A percentile compares a stretch with the other conserved stretches of the same genome.
These are phyloP conservation scores for Alternaria brassicae DNA, from an alignment of 2,329 filamentous ascomycete genomes.

Conservation along the genomic window DNA sequence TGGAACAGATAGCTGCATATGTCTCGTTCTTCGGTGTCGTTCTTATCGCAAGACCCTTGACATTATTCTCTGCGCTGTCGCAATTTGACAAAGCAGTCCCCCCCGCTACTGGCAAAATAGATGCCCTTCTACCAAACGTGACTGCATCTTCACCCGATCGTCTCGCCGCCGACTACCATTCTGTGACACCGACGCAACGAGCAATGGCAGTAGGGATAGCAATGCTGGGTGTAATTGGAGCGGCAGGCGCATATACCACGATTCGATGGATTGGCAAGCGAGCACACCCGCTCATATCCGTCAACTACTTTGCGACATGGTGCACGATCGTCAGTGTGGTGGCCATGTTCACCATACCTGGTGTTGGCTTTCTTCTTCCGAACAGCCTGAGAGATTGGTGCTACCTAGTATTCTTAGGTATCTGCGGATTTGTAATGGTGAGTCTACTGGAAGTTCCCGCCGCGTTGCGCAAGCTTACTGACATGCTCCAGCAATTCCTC, in stretches of 20 bases:
- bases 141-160: constrained; percentile 26
- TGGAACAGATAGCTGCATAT: constrained; percentile 77
- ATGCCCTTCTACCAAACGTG: constrained; percentile 39
- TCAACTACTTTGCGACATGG: constrained; percentile 81
- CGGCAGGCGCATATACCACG: constrained; percentile 74
- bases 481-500: constrained; percentile 69
- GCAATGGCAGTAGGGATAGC: constrained; percentile 74
- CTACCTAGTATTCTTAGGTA: constrained; percentile 71
- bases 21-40: constrained; percentile 81
- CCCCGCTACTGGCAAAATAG: constrained; percentile 43
- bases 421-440: constrained; percentile 77
- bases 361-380: constrained; percentile 65
- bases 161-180: constrained; percentile 50
- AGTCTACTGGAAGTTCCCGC: constrained; percentile 6
- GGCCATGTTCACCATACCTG: constrained; percentile 64
- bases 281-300: constrained; percentile 81
- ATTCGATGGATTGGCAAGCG: constrained; percentile 82
- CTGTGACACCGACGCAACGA: constrained; percentile 68
- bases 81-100: constrained; percentile 31
- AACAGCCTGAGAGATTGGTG: constrained; percentile 66
- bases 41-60: constrained; percentile 77
- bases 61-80: constrained; percentile 57
- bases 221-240: constrained; percentile 78
- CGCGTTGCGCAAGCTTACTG: neutral
- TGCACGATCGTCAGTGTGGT: constrained; percentile 71